Conservation (phyloP, 1,139 yeast genomes). For the Candida mesenterica region DNA sequence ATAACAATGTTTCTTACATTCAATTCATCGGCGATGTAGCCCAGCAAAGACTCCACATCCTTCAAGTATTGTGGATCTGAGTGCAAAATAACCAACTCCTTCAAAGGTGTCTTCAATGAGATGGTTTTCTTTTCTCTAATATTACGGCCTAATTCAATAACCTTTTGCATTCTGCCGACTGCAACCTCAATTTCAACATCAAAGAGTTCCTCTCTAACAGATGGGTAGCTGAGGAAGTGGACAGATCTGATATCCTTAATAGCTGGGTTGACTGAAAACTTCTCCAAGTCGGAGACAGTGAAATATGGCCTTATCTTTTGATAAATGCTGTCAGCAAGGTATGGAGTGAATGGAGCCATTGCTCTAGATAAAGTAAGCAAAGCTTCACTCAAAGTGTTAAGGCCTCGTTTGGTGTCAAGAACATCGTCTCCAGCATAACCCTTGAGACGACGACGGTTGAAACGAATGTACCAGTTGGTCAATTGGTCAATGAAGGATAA, state of each 20-base stretch:
- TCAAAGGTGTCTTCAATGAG: slow-evolving; percentile 92
- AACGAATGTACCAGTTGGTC: slow-evolving; percentile 98
- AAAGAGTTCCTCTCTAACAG: slow-evolving; percentile 75
- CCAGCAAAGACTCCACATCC: slow-evolving; percentile 75
- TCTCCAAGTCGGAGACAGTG: slow-evolving; percentile 50
- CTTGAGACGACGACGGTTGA: slow-evolving; percentile 96
- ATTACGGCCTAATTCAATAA: slow-evolving; percentile 93
- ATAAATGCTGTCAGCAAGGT: slow-evolving; percentile 87
- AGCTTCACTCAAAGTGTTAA: slow-evolving; percentile 89
- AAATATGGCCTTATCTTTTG: slow-evolving; percentile 67
- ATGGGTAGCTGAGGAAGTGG: slow-evolving; percentile 89
- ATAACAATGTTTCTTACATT: slow-evolving; percentile 86
- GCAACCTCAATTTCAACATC: slow-evolving; percentile 80
- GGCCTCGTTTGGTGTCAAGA: slow-evolving; percentile 79
- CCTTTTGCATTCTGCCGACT: slow-evolving; percentile 94
- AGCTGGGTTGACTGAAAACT: slow-evolving; percentile 39
- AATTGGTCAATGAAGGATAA: slow-evolving; percentile 86
- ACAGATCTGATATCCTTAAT: slow-evolving; percentile 72
- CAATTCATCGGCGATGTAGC: slow-evolving; percentile 84
- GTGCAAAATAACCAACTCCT: slow-evolving; percentile 82
- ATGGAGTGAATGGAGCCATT: slow-evolving; percentile 99
- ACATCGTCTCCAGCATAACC: slow-evolving; percentile 73
- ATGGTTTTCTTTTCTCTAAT: slow-evolving; percentile 94
- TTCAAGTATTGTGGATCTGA: slow-evolving; percentile 69
- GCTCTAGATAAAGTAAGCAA: slow-evolving; percentile 85